Evolutionary conservation across 2,329 filamentous ascomycete species (phyloP).

Genomic region (Phialocephala subalpina): DNA sequence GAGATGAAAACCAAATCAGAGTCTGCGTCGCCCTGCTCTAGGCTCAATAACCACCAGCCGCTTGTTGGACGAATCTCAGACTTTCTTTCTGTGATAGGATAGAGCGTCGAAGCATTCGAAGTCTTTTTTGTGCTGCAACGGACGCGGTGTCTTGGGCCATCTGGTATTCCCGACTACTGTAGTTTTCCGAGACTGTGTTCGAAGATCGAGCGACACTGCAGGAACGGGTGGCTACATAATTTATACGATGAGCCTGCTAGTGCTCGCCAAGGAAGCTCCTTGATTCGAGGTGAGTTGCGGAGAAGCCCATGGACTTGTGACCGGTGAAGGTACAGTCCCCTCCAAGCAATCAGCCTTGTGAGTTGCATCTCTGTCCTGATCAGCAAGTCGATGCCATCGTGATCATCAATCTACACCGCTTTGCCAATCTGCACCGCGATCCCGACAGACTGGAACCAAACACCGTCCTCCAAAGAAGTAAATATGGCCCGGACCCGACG

Average conservation of each 20-base stretch:
- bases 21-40: slow-evolving; percentile 14
- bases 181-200: slow-evolving; percentile 28
- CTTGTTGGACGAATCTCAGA: slow-evolving; percentile 21
- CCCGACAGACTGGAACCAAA: slow-evolving; percentile 34
- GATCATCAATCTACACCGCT: slow-evolving; percentile 36
- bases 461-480: slow-evolving; percentile 12
- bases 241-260: slow-evolving; percentile 33
- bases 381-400: slow-evolving; percentile 29
- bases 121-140: slow-evolving; percentile 24
- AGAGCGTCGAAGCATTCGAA: slow-evolving; percentile 1
- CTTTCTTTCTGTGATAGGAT: background rate
- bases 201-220: slow-evolving; percentile 41
- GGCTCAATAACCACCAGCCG: slow-evolving; percentile 21
- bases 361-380: slow-evolving; percentile 36
- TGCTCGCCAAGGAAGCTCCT: slow-evolving; percentile 34
- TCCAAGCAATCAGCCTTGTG: slow-evolving; percentile 39
- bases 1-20: slow-evolving; percentile 17
- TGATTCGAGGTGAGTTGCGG: slow-evolving; percentile 36
- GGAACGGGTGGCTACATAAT: slow-evolving; percentile 40
- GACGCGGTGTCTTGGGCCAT: slow-evolving; percentile 27
- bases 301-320: slow-evolving; percentile 30
- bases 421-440: slow-evolving; percentile 29
- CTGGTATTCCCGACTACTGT: slow-evolving; percentile 33
- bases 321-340: slow-evolving; percentile 17
- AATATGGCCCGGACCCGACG: slow-evolving; percentile 16